phyloP scores from a whole-genome alignment of 306 rosid species.

The Gillenia trifoliata region DNA sequence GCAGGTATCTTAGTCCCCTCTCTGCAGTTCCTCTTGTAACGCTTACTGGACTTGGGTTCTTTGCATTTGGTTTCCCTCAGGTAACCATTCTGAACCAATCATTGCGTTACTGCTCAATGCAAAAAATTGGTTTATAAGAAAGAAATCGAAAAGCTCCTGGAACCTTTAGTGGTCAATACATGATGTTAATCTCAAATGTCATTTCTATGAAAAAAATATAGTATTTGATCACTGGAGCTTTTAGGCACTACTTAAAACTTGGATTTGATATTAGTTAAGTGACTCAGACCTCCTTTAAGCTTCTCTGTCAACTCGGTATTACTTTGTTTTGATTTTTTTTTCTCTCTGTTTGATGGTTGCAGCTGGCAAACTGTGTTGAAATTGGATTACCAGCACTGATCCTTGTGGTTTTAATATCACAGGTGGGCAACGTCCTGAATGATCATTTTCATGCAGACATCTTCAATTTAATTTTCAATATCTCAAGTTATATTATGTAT shows the following conservation, averaged over 20 bases:
- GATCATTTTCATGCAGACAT: constrained; percentile 7
- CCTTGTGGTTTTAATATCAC: constrained; percentile 60
- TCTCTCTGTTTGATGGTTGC: constrained; percentile 25
- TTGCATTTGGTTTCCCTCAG: constrained; percentile 59
- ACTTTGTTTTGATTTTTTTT: neutral
- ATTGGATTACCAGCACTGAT: constrained; percentile 82
- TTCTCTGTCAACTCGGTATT: neutral
- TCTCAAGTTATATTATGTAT: neutral
- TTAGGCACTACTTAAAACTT: neutral
- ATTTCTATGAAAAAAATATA: neutral
- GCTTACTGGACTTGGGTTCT: constrained; percentile 78
- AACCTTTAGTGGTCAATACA: neutral
- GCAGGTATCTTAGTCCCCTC: constrained; percentile 84
- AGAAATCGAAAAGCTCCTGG: neutral
- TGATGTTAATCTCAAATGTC: neutral
- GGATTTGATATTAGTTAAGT: neutral
- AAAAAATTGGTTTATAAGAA: neutral
- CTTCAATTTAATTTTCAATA: neutral
- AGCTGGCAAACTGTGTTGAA: constrained; percentile 87
- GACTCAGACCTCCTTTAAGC: neutral
- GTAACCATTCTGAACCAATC: constrained; percentile 29
- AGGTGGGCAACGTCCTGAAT: constrained; percentile 38
- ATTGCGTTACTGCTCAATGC: neutral
- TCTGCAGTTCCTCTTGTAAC: constrained; percentile 77
- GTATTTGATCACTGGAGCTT: neutral